Evolutionary conservation across 2,329 filamentous ascomycete genomes (phyloP).

Genomic region (Furcasterigmium sp.): DNA sequence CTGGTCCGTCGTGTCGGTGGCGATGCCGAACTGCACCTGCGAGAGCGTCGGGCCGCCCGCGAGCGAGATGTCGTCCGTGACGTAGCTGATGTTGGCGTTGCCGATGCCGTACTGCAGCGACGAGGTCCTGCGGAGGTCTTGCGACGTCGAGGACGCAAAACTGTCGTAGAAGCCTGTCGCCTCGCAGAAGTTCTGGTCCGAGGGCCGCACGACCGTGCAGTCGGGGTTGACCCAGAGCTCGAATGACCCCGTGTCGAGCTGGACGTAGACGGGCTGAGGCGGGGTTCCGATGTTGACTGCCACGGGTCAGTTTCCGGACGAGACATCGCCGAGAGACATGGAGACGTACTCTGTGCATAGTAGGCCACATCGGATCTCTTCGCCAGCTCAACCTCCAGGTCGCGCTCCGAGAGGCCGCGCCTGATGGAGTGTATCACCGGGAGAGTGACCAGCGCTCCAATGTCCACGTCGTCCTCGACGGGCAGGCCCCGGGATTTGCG

Average conservation of each 20-base stretch:
- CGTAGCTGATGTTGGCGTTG: conserved; percentile 44
- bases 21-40: conserved; percentile 61
- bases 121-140: conserved; percentile 25
- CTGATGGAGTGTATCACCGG: conserved; percentile 22
- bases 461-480: conserved; percentile 7
- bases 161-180: conserved; percentile 39
- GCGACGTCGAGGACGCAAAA: conserved; percentile 31
- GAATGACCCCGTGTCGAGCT: conserved; percentile 55
- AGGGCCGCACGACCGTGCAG: conserved; percentile 37
- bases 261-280: conserved; percentile 45
- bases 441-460: conserved; percentile 18
- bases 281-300: conserved; percentile 46
- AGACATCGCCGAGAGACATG: background rate
- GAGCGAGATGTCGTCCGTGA: conserved; percentile 38
- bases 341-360: conserved; percentile 38
- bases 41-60: conserved; percentile 35
- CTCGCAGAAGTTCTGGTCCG: conserved; percentile 39
- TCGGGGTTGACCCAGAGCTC: conserved; percentile 60
- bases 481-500: conserved; percentile 6
- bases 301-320: background rate
- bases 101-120: conserved; percentile 47
- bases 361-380: conserved; percentile 50
- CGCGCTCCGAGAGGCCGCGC: conserved; percentile 30
- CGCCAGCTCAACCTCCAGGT: conserved; percentile 37
- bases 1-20: conserved; percentile 41